Evolutionary conservation across 495 filamentous ascomycete genomes (phyloP).

Genomic region (Penicillium tannophilum): DNA sequence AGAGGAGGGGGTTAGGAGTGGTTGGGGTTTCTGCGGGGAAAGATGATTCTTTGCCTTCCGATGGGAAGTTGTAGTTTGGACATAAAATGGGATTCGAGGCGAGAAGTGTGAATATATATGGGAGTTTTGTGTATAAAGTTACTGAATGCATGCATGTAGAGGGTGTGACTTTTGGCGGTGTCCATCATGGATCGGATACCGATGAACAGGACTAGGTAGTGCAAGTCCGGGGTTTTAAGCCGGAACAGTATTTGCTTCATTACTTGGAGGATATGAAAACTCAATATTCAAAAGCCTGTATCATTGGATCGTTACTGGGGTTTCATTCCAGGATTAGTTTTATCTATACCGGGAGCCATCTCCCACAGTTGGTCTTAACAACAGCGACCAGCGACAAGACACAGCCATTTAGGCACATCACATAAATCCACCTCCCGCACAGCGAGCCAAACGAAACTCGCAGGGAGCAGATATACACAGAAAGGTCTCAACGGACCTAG

Average conservation of each 20-base stretch:
- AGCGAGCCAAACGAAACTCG: constrained; percentile 9
- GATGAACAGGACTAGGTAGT: background rate
- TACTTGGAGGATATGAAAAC: background rate
- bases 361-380: constrained; percentile 14
- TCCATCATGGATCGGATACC: too few relatives aligned
- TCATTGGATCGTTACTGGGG: constrained; percentile 23
- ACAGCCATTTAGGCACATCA: constrained; percentile 1
- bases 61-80: constrained; percentile 6
- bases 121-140: background rate
- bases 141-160: background rate
- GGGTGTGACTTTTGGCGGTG: too few relatives aligned
- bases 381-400: constrained; percentile 5
- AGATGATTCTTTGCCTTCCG: constrained; percentile 46
- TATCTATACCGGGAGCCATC: constrained; percentile 22
- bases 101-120: background rate
- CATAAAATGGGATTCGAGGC: background rate
- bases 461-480: constrained; percentile 12
- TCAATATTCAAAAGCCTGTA: background rate
- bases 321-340: constrained; percentile 33
- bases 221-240: background rate
- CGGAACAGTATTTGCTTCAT: too few relatives aligned
- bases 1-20: constrained; percentile 31
- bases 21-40: constrained; percentile 27
- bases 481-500: constrained; percentile 15
- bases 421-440: constrained; percentile 4